These are phyloP conservation scores for Blastomyces gilchristii DNA, from an alignment of 2,329 filamentous ascomycete genomes.

Conservation along the genomic window DNA sequence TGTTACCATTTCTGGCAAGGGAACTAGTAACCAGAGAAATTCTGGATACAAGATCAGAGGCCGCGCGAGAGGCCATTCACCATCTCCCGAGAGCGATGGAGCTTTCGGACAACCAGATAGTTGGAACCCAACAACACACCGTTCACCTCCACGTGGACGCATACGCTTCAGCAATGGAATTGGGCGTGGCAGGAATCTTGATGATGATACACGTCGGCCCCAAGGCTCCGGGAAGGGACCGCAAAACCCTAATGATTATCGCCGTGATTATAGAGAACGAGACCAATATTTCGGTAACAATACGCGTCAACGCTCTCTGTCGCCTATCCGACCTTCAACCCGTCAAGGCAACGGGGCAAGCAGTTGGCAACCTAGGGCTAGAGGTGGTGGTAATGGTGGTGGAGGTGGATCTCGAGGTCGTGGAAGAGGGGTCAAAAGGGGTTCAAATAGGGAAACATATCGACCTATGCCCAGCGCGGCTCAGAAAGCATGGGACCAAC, in stretches of 20 bases:
- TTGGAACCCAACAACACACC: conserved; percentile 21
- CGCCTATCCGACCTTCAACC: conserved; percentile 20
- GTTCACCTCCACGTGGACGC: conserved; percentile 22
- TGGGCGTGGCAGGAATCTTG: conserved; percentile 22
- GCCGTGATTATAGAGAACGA: conserved; percentile 20
- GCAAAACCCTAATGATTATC: conserved; percentile 14
- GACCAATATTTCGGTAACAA: conserved; percentile 19
- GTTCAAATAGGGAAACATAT: conserved; percentile 21
- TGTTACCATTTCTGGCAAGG: conserved; percentile 13
- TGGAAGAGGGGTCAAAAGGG: conserved; percentile 12
- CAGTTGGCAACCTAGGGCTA: conserved; percentile 16
- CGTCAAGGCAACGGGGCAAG: conserved; percentile 14
- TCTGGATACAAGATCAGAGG: conserved; percentile 29
- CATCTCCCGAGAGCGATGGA: conserved; percentile 29
- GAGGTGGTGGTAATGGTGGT: conserved; percentile 10
- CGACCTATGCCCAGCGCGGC: conserved; percentile 26
- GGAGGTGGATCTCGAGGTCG: conserved; percentile 19
- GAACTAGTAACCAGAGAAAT: conserved; percentile 17
- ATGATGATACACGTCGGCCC: conserved; percentile 13
- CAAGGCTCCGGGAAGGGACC: conserved; percentile 9
- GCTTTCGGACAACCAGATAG: conserved; percentile 23
- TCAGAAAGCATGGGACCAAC: conserved; percentile 26
- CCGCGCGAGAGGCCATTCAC: conserved; percentile 23
- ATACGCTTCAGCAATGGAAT: conserved; percentile 29
- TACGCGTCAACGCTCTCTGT: conserved; percentile 25